Evolutionary conservation across 2,329 filamentous ascomycete species (phyloP), one percentile per base, ranked within the genome.

Genomic region (Boeremia exigua): DNA sequence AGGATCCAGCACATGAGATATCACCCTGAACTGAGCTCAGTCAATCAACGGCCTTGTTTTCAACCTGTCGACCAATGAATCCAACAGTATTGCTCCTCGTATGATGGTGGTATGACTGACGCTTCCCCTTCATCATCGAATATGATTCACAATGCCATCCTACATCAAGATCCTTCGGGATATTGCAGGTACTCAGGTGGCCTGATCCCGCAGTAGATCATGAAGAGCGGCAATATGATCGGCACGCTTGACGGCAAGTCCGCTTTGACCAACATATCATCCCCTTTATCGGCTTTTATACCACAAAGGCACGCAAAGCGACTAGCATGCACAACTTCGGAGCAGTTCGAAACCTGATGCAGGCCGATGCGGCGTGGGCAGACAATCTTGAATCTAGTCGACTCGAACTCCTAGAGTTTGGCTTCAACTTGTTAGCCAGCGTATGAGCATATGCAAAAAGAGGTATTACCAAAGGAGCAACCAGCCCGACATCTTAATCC

Each of bases 371-470:
- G 25, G 14, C 25, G 3, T 19, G 19, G 14, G 3, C 5, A 42
- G n/a, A 15, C 9, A n/a, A 30, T 12, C 39, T 29, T 14, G 27
- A 40, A 11, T 14, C n/a, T 15, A 14, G n/a, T 15, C n/a, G 33
- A n/a, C 33, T 40, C 8, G 11, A 40, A 6, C 73, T 79, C 17
- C 60, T 81, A 4, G 43, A 68, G 23, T 48, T 72, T n/a, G 61
- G 71, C 23, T 47, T 65, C 28, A 60, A 57, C 42, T 64, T 57
- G 0, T 38, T 45, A 3, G n/a, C n/a, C 4, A 38, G 27, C 17
- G 33, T 45, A 7, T 33, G 33, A 32, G 17, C 12, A 1, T 45
- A 17, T 32, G 28, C 27, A n/a, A 6, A 14, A 11, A 17, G 56
- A 56, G 71, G 12, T n/a, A 59, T 64, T 12, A 38, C 29, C 29